Conservation (phyloP, 192 early-diverging fungal genomes). For the Dissophora globulifera region DNA sequence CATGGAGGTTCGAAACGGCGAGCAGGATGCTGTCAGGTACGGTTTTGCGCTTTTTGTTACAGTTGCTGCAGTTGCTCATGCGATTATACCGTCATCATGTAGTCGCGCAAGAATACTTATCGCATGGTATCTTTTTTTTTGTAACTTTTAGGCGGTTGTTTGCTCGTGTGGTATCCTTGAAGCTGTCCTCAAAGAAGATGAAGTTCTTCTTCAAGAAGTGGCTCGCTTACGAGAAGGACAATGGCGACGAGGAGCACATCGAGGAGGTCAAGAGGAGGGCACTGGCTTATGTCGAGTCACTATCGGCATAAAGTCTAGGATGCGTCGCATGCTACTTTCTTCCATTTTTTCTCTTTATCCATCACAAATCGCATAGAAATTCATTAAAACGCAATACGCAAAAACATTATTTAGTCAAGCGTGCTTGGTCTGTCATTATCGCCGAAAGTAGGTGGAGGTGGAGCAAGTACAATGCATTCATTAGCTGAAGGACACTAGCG, state of each 20-base stretch:
- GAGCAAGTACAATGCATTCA: too few species aligned
- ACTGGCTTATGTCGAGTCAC: constrained; percentile 83
- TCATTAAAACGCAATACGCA: too few species aligned
- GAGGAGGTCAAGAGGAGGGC: constrained; percentile 92
- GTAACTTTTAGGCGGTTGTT: constrained; percentile 73
- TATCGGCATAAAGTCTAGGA: constrained; percentile 37
- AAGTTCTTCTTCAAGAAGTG: constrained; percentile 99
- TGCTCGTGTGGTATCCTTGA: constrained; percentile 88
- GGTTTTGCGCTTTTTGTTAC: constrained; percentile 10
- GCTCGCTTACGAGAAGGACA: constrained; percentile 92
- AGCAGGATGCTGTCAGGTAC: constrained; percentile 73
- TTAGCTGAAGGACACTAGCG: too few species aligned
- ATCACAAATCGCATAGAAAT: constrained; percentile 1
- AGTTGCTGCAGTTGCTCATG: too few species aligned
- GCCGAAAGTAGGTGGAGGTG: too few species aligned
- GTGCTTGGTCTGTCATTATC: too few species aligned
- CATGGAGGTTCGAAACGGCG: constrained; percentile 89
- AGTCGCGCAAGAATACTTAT: too few species aligned
- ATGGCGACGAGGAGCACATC: constrained; percentile 80
- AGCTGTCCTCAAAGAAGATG: constrained; percentile 97
- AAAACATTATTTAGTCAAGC: too few species aligned
- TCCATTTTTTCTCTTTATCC: too few species aligned
- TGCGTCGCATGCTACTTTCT: too few species aligned
- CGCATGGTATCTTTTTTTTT: not conserved
- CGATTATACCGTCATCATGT: too few species aligned